A percentile compares a stretch with the other conserved stretches of the same genome.
Conservation (phyloP, 2,329 filamentous ascomycete genomes). For the Colletotrichum sp. region DNA sequence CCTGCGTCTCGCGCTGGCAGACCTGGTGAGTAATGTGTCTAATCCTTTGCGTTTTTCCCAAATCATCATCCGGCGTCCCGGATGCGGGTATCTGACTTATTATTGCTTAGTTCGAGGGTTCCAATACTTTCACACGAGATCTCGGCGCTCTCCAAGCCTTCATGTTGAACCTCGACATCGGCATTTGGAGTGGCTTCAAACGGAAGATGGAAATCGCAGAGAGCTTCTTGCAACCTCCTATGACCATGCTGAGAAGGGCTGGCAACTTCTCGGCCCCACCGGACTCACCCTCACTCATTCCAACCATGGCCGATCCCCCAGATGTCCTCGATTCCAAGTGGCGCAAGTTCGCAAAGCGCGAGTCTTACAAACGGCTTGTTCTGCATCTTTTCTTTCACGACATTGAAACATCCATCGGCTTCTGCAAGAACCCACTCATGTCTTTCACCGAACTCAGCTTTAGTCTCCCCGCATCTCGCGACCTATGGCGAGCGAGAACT, state of each 20-base stretch:
- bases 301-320: slow-evolving; percentile 4
- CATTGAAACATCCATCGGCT: slow-evolving; percentile 30
- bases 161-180: slow-evolving; percentile 36
- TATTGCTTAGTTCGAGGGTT: slow-evolving; percentile 32
- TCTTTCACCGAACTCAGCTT: slow-evolving; percentile 35
- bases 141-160: slow-evolving; percentile 37
- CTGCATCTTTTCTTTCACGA: slow-evolving; percentile 33
- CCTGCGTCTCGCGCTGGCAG: slow-evolving; percentile 32
- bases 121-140: slow-evolving; percentile 35
- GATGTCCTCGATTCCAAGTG: slow-evolving; percentile 21
- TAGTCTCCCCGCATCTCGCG: slow-evolving; percentile 24
- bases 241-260: slow-evolving; percentile 40
- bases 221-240: slow-evolving; percentile 36
- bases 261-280: slow-evolving; percentile 30
- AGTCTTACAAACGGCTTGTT: slow-evolving; percentile 34
- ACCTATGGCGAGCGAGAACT: slow-evolving; percentile 28
- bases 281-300: neutral
- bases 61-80: neutral
- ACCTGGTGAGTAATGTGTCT: slow-evolving; percentile 11
- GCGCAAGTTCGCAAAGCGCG: slow-evolving; percentile 30
- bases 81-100: neutral
- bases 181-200: slow-evolving; percentile 40
- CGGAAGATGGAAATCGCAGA: slow-evolving; percentile 45
- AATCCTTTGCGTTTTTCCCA: neutral
- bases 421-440: slow-evolving; percentile 31